Conservation (phyloP, 179 eudicot species). For the Nepenthes alata region DNA sequence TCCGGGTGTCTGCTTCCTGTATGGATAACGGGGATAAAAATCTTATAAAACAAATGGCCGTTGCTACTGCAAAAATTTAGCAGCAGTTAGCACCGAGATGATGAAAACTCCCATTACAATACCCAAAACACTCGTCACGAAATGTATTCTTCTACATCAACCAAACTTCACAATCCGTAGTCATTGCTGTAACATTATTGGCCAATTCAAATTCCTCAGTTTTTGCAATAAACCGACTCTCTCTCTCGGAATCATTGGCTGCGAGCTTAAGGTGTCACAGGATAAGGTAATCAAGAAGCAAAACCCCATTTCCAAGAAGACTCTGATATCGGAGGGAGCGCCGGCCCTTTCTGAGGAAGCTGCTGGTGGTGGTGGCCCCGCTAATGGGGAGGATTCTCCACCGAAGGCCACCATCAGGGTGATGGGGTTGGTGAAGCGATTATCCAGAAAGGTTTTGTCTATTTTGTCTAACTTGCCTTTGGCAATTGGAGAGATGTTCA, state of each 20-base stretch:
- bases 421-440: slow-evolving; percentile 28
- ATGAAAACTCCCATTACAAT: slow-evolving; percentile 21
- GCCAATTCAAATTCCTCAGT: slow-evolving; percentile 16
- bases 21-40: slow-evolving; percentile 1
- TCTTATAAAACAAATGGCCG: slow-evolving; percentile 8
- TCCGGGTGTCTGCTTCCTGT: no score
- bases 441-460: slow-evolving; percentile 43
- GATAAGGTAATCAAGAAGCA: slow-evolving; percentile 20
- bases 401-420: slow-evolving; percentile 16
- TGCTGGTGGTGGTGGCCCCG: slow-evolving; percentile 9
- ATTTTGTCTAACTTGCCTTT: slow-evolving; percentile 73
- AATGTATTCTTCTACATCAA: slow-evolving; percentile 14
- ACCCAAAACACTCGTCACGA: slow-evolving; percentile 8
- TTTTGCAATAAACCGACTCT: slow-evolving; percentile 4
- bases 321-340: slow-evolving; percentile 38
- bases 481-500: slow-evolving; percentile 82
- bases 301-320: slow-evolving; percentile 28
- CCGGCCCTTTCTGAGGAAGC: slow-evolving; percentile 42
- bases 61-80: not conserved
- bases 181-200: slow-evolving; percentile 11
- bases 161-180: slow-evolving; percentile 5
- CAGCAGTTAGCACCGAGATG: not conserved
- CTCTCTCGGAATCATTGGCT: slow-evolving; percentile 2
- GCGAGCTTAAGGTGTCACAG: slow-evolving; percentile 39
- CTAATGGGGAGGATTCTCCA: slow-evolving; percentile 7